Base-by-base conservation (phyloP, 1,139 yeast species). In the Yamadazyma mexicana region DNA sequence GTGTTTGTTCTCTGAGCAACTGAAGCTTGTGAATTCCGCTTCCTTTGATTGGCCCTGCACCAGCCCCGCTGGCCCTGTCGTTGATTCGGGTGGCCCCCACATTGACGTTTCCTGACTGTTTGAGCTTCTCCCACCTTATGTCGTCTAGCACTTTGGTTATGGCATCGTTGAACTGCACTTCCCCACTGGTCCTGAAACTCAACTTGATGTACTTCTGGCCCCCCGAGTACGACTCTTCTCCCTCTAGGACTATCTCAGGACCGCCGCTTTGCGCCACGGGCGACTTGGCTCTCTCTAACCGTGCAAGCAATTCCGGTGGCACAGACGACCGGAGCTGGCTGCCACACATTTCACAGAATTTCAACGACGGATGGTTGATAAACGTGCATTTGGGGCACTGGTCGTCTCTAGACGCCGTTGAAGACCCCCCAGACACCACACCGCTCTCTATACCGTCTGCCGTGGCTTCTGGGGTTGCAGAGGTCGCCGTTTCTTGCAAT, bases 271-370 rank as follows among this genome's bases (percentile, higher is more conserved):
- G 18, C 30, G 22, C 5, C n/a, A n/a, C n/a, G n/a, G n/a, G n/a
- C n/a, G n/a, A n/a, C n/a, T n/a, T n/a, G n/a, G n/a, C n/a, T n/a
- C n/a, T n/a, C n/a, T 17, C 22, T 22, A 22, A 16, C 30, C 44
- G 45, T 11, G 35, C 36, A 31, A 33, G 47, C 27, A 44, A 39
- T 12, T 40, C 47, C 27, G 25, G 42, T 11, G 62, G 58, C 5
- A 61, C 23, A 4, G 41, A 41, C 1, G 61, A 49, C 36, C 49
- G 53, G 33, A 87, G 64, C 34, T 75, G 72, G 0, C 83, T 69
- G 0, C 96, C 96, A 64, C 98, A 92, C 57, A 92, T 75, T 59
- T 92, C 98, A 59, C 98, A 92, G 46, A 69, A 73, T 35, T 73
- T 66, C 69, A 92, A 66, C 3, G 87, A 78, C 0, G 91, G 86